Conservation (phyloP, 768 basidiomycete species). For the Lactarius hatsudake region DNA sequence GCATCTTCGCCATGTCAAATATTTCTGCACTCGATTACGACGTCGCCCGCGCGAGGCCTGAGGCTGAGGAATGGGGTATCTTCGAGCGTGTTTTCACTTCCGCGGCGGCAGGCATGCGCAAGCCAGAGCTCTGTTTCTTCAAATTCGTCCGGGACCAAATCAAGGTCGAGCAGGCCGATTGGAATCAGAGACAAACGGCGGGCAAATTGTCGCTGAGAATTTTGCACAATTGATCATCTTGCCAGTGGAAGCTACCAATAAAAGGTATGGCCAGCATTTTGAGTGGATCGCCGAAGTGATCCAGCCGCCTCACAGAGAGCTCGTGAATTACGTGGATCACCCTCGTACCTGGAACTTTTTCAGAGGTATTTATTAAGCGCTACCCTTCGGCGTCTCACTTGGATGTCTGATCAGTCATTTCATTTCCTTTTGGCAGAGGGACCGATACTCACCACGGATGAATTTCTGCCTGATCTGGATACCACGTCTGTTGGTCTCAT, state of each 20-base stretch:
- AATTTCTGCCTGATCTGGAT: slow-evolving; percentile 55
- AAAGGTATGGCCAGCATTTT: slow-evolving; percentile 36
- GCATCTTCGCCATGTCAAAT: slow-evolving; percentile 58
- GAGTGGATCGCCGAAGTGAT: not conserved
- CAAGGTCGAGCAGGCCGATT: slow-evolving; percentile 44
- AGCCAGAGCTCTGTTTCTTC: slow-evolving; percentile 55
- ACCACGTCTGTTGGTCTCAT: slow-evolving; percentile 48
- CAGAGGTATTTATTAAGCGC: slow-evolving; percentile 37
- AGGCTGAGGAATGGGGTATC: slow-evolving; percentile 49
- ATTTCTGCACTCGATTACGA: slow-evolving; percentile 53
- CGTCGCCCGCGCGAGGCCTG: slow-evolving; percentile 43
- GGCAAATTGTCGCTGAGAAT: slow-evolving; percentile 47
- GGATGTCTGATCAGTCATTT: not conserved
- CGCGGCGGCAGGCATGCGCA: slow-evolving; percentile 50
- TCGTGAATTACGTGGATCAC: slow-evolving; percentile 41
- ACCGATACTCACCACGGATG: slow-evolving; percentile 43
- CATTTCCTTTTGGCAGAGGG: slow-evolving; percentile 32
- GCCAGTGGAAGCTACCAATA: slow-evolving; percentile 48
- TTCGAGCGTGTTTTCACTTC: slow-evolving; percentile 54
- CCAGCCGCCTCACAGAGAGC: slow-evolving; percentile 36
- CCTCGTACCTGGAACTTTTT: slow-evolving; percentile 55
- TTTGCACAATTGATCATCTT: slow-evolving; percentile 58
- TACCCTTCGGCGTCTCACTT: slow-evolving; percentile 34
- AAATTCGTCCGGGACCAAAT: slow-evolving; percentile 45
- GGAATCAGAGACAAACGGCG: slow-evolving; percentile 45